phyloP scores from a whole-genome alignment of 106 monocot species.

The Chionographis japonica region DNA sequence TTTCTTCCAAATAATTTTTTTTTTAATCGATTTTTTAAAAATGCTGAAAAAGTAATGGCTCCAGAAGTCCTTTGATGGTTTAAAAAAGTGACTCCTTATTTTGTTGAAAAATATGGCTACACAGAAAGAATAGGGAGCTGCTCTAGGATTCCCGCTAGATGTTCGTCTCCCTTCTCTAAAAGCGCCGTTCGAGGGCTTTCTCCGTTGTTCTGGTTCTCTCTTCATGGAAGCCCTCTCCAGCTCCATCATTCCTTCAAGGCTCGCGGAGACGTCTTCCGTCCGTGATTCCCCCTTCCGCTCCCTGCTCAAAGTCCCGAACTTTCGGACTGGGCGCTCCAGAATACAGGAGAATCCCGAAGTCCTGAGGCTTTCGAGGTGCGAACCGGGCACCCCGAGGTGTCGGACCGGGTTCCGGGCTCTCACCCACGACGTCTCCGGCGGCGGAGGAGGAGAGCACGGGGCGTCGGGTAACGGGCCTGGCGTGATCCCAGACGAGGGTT shows the following conservation, averaged over 20 bases:
- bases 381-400: background rate
- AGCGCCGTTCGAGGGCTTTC: too few relatives aligned
- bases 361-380: background rate
- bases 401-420: background rate
- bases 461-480: background rate
- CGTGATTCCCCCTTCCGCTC: background rate
- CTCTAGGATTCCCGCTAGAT: too few relatives aligned
- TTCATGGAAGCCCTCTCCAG: constrained; percentile 26
- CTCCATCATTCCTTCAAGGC: constrained; percentile 7
- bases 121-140: too few relatives aligned
- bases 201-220: background rate
- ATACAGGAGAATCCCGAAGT: background rate
- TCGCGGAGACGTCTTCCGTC: background rate
- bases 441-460: constrained; percentile 7
- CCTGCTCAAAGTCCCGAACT: background rate
- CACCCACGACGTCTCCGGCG: constrained; percentile 3
- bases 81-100: too few relatives aligned
- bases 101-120: too few relatives aligned
- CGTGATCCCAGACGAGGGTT: background rate
- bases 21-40: too few relatives aligned
- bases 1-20: too few relatives aligned
- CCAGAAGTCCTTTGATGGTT: too few relatives aligned
- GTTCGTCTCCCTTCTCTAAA: too few relatives aligned
- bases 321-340: background rate
- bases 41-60: too few relatives aligned